A percentile compares a stretch with the other conserved stretches of the same genome.
Conservation (phyloP, 306 rosid species). For the Begonia peltatifolia region DNA sequence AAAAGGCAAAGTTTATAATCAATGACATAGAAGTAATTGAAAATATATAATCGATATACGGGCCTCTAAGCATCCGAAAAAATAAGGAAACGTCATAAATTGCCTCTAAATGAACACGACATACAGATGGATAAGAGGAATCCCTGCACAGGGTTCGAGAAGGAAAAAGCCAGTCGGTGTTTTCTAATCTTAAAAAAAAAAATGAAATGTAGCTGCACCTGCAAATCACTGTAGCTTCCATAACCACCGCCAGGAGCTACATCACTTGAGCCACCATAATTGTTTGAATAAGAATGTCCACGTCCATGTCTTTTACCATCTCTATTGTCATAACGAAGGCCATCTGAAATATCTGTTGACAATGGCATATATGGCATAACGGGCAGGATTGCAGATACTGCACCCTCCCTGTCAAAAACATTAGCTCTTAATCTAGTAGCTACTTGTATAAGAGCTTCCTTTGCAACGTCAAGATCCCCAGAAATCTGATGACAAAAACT, state of each 20-base stretch:
- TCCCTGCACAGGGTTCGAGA: background rate
- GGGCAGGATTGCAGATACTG: conserved; percentile 59
- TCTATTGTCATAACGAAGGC: conserved; percentile 61
- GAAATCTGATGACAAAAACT: conserved; percentile 36
- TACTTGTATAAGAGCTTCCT: conserved; percentile 92
- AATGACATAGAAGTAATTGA: background rate
- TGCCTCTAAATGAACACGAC: no score
- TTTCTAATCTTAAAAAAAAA: background rate
- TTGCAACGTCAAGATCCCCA: conserved; percentile 89
- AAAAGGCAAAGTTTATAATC: conserved; percentile 10
- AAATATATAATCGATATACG: conserved; percentile 1
- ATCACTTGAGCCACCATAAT: conserved; percentile 75
- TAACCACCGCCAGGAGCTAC: conserved; percentile 45
- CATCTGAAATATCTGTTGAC: conserved; percentile 53
- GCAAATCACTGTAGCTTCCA: conserved; percentile 78
- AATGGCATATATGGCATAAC: conserved; percentile 84
- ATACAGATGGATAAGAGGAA: no score
- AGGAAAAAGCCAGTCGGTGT: no score
- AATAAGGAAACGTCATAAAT: no score
- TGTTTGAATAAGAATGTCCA: conserved; percentile 67
- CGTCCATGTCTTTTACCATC: conserved; percentile 80
- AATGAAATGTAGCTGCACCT: conserved; percentile 28
- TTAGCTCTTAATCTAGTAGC: conserved; percentile 85
- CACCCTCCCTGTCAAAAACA: conserved; percentile 90
- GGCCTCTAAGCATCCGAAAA: no score